Conservation (phyloP, 768 basidiomycete genomes). For the Termitomyces sp. region DNA sequence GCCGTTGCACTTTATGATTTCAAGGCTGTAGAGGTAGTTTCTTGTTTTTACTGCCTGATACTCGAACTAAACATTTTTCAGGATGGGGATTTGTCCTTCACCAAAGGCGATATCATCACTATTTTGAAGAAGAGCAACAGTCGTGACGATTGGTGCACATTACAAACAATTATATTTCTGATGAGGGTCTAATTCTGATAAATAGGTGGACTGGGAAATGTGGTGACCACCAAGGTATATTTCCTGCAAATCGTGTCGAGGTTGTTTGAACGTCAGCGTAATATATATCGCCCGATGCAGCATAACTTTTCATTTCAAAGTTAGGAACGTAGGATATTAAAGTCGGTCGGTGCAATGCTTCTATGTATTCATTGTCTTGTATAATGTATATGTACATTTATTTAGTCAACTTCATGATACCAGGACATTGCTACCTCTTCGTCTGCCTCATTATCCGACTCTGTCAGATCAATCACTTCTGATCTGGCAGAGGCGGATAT, state of each 20-base stretch:
- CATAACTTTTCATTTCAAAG: background rate
- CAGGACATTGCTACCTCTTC: conserved; percentile 25
- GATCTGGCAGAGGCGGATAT: background rate
- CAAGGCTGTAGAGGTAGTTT: conserved; percentile 58
- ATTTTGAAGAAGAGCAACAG: conserved; percentile 66
- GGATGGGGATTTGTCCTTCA: conserved; percentile 72
- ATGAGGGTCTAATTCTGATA: background rate
- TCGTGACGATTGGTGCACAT: conserved; percentile 64
- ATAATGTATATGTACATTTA: background rate
- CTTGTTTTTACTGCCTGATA: background rate
- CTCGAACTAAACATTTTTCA: conserved; percentile 20
- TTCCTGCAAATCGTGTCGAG: conserved; percentile 85
- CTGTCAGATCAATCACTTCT: conserved; percentile 8
- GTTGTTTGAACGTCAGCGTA: conserved; percentile 28
- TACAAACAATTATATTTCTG: background rate
- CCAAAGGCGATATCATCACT: conserved; percentile 68
- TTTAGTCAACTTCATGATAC: conserved; percentile 20
- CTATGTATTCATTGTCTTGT: background rate
- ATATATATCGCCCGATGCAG: background rate
- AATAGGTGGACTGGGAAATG: conserved; percentile 76
- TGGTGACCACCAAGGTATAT: conserved; percentile 54
- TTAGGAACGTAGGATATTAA: background rate
- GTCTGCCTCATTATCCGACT: conserved; percentile 31
- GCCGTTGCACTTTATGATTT: conserved; percentile 76
- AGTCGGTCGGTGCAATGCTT: background rate